Evolutionary conservation across 1,139 yeast genomes (phyloP).

Genomic region (Taphrina pruni): DNA sequence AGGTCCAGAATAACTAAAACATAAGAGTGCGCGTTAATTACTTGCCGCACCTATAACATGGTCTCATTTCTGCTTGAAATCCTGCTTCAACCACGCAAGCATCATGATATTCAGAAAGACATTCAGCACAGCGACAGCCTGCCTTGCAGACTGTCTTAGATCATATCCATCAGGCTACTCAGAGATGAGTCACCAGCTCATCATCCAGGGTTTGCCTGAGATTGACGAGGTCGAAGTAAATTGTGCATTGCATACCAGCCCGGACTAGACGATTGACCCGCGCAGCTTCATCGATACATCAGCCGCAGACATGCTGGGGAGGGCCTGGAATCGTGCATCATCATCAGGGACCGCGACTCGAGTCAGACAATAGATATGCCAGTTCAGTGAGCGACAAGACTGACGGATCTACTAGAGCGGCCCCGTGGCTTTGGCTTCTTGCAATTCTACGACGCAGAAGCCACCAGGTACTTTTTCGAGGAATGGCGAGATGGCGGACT

Average conservation of each 20-base stretch:
- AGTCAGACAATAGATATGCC: constrained; percentile 7
- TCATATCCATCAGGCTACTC: not conserved
- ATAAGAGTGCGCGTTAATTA: too few species aligned
- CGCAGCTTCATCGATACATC: constrained; percentile 24
- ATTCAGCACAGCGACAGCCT: too few species aligned
- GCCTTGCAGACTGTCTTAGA: not conserved
- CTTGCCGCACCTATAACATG: too few species aligned
- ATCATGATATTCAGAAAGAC: too few species aligned
- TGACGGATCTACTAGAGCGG: constrained; percentile 17
- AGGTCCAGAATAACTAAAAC: too few species aligned
- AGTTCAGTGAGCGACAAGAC: not conserved
- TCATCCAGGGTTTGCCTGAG: constrained; percentile 25
- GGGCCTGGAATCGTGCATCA: constrained; percentile 19
- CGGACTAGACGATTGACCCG: constrained; percentile 2
- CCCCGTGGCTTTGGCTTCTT: constrained; percentile 20
- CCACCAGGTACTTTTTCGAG: constrained; percentile 15
- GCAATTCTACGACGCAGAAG: constrained; percentile 16
- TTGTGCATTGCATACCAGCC: not conserved
- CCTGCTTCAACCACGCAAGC: too few species aligned
- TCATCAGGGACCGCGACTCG: constrained; percentile 23
- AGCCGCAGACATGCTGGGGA: constrained; percentile 16
- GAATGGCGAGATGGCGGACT: constrained; percentile 27
- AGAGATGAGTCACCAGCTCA: constrained; percentile 19
- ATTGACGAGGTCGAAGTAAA: constrained; percentile 30
- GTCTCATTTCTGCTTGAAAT: too few species aligned